A percentile compares a stretch with the other conserved stretches of the same genome.
phyloP scores from a whole-genome alignment of 1,284 basidiomycete genomes.

The Ustilago vetiveriae region DNA sequence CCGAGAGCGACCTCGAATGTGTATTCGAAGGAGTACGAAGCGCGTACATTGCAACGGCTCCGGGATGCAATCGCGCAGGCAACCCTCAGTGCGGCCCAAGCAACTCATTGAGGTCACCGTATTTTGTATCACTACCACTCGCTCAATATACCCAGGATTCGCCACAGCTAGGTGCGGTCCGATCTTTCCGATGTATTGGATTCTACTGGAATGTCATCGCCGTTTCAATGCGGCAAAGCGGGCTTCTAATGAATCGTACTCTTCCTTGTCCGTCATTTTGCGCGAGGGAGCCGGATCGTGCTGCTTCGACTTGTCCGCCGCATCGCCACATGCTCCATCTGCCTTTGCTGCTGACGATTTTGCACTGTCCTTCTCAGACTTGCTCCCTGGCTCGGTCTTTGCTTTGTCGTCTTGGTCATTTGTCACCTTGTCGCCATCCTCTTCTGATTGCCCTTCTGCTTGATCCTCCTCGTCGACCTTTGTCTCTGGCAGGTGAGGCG shows the following conservation, averaged over 20 bases:
- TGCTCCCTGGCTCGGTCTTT: conserved; percentile 3
- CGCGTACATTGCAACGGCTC: conserved; percentile 21
- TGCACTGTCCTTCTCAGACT: conserved; percentile 5
- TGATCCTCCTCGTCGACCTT: conserved; percentile 16
- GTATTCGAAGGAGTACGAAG: conserved; percentile 38
- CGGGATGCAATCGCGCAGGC: conserved; percentile 18
- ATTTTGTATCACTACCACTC: conserved; percentile 8
- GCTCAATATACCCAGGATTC: conserved; percentile 10
- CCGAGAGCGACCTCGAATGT: neutral
- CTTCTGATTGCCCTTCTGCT: conserved; percentile 3
- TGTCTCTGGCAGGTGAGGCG: conserved; percentile 33
- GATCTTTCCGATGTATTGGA: no score
- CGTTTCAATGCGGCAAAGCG: conserved; percentile 53
- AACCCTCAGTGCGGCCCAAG: conserved; percentile 13
- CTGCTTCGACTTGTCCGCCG: conserved; percentile 9
- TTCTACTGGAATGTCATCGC: neutral
- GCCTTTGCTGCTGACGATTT: neutral
- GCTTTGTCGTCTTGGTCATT: neutral
- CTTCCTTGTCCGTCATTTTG: conserved; percentile 34
- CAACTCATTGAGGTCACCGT: conserved; percentile 5
- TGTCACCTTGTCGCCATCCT: conserved; percentile 5
- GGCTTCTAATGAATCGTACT: conserved; percentile 40
- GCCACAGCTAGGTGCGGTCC: no score
- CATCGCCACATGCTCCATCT: conserved; percentile 12
- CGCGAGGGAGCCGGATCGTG: conserved; percentile 16